Base-by-base conservation (phyloP, 768 basidiomycete species). In the Lentinula aciculospora region DNA sequence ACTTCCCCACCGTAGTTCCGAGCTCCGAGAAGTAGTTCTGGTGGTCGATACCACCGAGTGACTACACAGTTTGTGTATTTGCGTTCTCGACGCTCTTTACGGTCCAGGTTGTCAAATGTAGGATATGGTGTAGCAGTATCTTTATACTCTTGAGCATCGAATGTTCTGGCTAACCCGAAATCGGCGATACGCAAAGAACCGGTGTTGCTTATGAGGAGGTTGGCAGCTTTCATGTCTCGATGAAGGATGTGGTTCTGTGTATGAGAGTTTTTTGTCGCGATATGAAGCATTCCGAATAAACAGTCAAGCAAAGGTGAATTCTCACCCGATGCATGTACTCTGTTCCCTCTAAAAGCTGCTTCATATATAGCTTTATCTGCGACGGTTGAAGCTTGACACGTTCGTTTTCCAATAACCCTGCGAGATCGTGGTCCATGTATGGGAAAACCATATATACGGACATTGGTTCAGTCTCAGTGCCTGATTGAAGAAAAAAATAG, bases 401-500 rank as follows among this genome's bases (percentile, higher is more conserved):
- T 59, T 91, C 88, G 67, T 98, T 98, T 71, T 95, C 92, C 59
- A 99, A 74, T 37, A 98, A 71, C 2, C 97, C 97, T 2, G 96
- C 94, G 10, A 99, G 83, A 72, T 99, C 97, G 66, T 99, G 96
- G 66, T 98, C 97, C 97, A 98, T 98, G 73, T 98, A 99, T 0
- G 97, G 97, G 66, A 98, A 99, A 40, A 98, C 96, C 94, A 98
- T 97, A 72, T 92, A 97, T 13, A 98, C 92, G 3, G 91, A 92
- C 55, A 92, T 74, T 25, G 88, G 84, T 46, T 86, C 84, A 60
- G 82, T 84, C 10, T 79, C 81, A 58, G 78, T 87, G 67, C 87
- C 86, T 87, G n/a, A n/a, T n/a, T n/a, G n/a, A n/a, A n/a, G n/a
- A n/a, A n/a, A n/a, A n/a, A n/a, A n/a, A n/a, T n/a, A n/a, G n/a